Conservation (phyloP, 768 basidiomycete species). For the Bullera alba region DNA sequence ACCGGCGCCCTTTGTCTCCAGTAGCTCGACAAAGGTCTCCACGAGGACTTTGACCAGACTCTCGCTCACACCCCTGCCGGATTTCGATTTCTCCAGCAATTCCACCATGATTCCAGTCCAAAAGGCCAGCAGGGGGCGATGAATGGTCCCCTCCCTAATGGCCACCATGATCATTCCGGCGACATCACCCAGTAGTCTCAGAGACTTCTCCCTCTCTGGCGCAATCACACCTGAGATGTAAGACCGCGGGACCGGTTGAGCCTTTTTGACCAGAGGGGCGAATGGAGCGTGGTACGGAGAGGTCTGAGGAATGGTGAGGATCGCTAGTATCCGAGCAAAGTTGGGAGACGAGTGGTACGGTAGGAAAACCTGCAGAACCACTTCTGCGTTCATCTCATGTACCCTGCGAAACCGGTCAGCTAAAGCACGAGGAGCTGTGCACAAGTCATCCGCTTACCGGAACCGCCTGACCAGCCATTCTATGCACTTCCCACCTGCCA, state of each 20-base stretch:
- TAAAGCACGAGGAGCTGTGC: conserved; percentile 16
- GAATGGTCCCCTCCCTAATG: conserved; percentile 47
- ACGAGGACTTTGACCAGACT: conserved; percentile 39
- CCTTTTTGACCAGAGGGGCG: conserved; percentile 56
- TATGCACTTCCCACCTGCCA: conserved; percentile 70
- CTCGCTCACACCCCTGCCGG: conserved; percentile 52
- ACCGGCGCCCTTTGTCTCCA: conserved; percentile 23
- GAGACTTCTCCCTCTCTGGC: conserved; percentile 42
- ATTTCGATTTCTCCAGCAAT: conserved; percentile 59
- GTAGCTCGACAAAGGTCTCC: conserved; percentile 32
- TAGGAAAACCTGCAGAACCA: conserved; percentile 70
- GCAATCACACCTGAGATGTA: conserved; percentile 65
- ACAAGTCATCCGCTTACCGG: conserved; percentile 52
- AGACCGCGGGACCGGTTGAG: conserved; percentile 64
- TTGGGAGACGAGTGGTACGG: conserved; percentile 94
- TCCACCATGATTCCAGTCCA: conserved; percentile 73
- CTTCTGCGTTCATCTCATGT: conserved; percentile 83
- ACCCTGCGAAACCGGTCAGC: conserved; percentile 54
- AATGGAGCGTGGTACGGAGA: conserved; percentile 34
- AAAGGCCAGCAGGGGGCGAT: conserved; percentile 73
- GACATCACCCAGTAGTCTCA: conserved; percentile 64
- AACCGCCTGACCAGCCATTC: conserved; percentile 95
- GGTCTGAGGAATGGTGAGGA: conserved; percentile 51
- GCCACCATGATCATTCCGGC: conserved; percentile 57
- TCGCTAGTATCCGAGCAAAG: conserved; percentile 85